phyloP scores from a whole-genome alignment of 2,329 filamentous ascomycete species.

The Ceratocystis alfenasii region DNA sequence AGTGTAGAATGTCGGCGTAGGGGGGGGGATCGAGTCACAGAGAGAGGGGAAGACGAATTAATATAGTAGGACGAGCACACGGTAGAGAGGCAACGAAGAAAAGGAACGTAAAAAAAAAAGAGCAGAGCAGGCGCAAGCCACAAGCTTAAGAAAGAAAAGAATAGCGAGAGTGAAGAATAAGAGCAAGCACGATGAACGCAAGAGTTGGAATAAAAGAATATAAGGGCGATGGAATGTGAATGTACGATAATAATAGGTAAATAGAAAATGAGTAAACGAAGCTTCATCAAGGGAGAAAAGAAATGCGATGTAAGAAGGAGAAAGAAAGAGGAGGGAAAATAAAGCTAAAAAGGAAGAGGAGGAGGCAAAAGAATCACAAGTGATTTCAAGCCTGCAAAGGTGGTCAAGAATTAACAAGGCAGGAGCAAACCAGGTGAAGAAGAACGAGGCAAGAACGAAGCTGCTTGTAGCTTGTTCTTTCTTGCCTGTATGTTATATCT shows the following conservation, averaged over 20 bases:
- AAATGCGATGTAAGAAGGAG: not conserved
- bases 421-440: not conserved
- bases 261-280: not conserved
- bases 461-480: not conserved
- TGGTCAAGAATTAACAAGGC: constrained; percentile 5
- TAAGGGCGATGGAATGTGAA: not conserved
- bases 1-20: not conserved
- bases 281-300: not conserved
- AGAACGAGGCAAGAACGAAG: not conserved
- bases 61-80: not conserved
- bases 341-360: not conserved
- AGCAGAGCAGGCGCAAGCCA: not conserved
- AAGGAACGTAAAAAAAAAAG: not conserved
- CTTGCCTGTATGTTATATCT: not conserved
- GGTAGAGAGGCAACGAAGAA: not conserved
- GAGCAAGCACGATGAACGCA: not conserved
- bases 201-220: not conserved
- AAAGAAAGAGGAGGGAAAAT: not conserved
- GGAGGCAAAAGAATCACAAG: not conserved
- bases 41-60: not conserved
- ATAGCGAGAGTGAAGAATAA: not conserved
- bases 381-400: not conserved
- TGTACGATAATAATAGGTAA: not conserved
- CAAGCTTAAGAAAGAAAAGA: not conserved
- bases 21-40: not conserved